Percentiles rank a stretch among this genome's conserved stretches.
Conservation (phyloP, 176 grass and related monocot genomes). For the Sorghum bicolor region Sorghum_bicolor_NCBIv3 NC_012871.2:56204001-56204500, state of each 20-base stretch:
- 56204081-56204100: neutral
- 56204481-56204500: conserved; percentile 82
- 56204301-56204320: neutral
- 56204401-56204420: conserved; percentile 9
- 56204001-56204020: neutral
- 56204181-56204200: neutral
- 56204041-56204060: neutral
- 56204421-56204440: conserved; percentile 64
- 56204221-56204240: conserved; percentile 6
- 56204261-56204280: neutral
- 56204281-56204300: neutral
- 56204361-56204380: conserved; percentile 22
- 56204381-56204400: conserved; percentile 4
- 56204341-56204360: neutral
- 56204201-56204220: neutral
- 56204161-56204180: neutral
- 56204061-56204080: neutral
- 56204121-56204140: neutral
- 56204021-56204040: neutral
- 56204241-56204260: neutral
- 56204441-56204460: conserved; percentile 75
- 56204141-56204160: neutral
- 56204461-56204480: conserved; percentile 91
- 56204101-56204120: neutral
- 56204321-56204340: too few species aligned